Base-by-base conservation (phyloP, 202 grass and related monocot genomes). In the Brachypodium distachyon region DNA sequence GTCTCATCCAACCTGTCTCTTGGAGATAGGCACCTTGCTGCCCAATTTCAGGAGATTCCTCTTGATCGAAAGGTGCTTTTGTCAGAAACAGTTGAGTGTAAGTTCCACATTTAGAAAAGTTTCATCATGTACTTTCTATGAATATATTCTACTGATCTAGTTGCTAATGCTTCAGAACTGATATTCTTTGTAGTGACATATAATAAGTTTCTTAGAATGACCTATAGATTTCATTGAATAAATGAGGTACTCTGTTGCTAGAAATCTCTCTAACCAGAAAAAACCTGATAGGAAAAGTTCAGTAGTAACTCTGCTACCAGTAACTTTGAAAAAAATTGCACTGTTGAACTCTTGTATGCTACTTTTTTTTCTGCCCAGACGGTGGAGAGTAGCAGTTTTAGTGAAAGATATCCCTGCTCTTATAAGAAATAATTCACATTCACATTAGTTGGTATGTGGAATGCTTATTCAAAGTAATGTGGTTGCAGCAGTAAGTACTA, bases 1-100 rank as follows among this genome's bases (percentile, higher is more conserved):
- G 77, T 95, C 34, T 92, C 89, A 67, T 85, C 85, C 19, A 83
- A 85, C 81, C 71, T 96, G 51, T 90, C 92, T 67, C 89, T 99
- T 3, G 89, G 89, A 72, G 96, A 99, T 82, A 86, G 85, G 80
- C 87, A 92, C 54, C 89, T 99, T 8, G 96, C 96, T 11, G 87
- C 89, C 2, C 92, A 93, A 67, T 93, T 99, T 79, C 96, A 99
- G 76, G 92, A 99, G 73, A 99, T 99, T 68, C 96, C 89, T 65
- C 51, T 99, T 12, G 92, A 99, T 78, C 67, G 95, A 39, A 82
- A 59, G 61, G 91, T 96, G 81, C 89, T 92, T 39, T 92, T 96
- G 86, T 89, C 96, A 52, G 89, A 90, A 83, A 85, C 87, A 72
- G 85, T 94, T 83, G 96, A 89, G 86, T 93, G 96, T 96, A 99